Evolutionary conservation across 1,284 basidiomycete genomes (phyloP).

Genomic region (Jaminaea rosea): DNA sequence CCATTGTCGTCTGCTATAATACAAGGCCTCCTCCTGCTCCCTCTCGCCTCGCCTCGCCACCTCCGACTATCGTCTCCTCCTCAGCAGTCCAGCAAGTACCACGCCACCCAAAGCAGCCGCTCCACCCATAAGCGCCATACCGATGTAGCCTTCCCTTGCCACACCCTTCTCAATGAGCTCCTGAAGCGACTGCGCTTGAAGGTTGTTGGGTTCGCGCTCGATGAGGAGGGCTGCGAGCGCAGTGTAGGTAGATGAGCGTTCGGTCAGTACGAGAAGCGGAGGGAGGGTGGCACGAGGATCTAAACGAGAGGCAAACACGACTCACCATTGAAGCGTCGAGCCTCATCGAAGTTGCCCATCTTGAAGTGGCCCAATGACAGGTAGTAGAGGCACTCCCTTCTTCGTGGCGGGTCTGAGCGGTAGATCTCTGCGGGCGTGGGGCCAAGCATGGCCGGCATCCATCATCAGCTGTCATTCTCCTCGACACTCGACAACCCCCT

Average conservation of each 20-base stretch:
- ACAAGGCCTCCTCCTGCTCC: too few species aligned
- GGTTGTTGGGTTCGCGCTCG: constrained; percentile 85
- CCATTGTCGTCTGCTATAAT: too few species aligned
- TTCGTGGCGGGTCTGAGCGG: constrained; percentile 71
- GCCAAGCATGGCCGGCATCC: too few species aligned
- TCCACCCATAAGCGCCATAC: constrained; percentile 87
- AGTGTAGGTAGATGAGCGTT: too few species aligned
- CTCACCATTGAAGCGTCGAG: constrained; percentile 83
- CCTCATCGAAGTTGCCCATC: constrained; percentile 89
- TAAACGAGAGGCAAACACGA: background rate
- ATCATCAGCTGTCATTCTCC: background rate
- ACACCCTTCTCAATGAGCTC: constrained; percentile 80
- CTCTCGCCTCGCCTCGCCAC: too few species aligned
- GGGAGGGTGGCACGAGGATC: too few species aligned
- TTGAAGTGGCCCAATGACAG: constrained; percentile 94
- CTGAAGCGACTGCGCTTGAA: constrained; percentile 80
- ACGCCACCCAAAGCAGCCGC: constrained; percentile 77
- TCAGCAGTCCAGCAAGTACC: constrained; percentile 62
- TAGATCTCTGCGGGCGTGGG: constrained; percentile 65
- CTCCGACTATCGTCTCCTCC: constrained; percentile 4
- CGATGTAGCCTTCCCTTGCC: constrained; percentile 68
- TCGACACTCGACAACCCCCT: background rate
- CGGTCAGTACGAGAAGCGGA: too few species aligned
- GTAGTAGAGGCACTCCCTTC: constrained; percentile 94
- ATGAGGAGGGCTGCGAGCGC: constrained; percentile 64